Base-by-base conservation (phyloP, 2,329 filamentous ascomycete species). In the Fusarium ambrosium region DNA sequence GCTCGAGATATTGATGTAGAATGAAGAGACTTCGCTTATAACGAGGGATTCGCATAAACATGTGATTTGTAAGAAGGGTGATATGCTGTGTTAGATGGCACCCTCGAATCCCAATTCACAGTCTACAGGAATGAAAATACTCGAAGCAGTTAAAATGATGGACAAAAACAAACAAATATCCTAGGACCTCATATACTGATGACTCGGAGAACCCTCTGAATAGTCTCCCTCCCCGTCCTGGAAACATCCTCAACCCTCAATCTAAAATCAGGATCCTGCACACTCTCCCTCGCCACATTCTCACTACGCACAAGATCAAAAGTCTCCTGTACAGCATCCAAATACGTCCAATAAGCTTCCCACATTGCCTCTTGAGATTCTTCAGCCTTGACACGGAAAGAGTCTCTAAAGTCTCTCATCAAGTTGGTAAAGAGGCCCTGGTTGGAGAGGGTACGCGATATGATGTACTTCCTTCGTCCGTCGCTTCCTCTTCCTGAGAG, bases 271-370 rank as follows among this genome's bases (percentile, higher is more conserved):
- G 80, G 80, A 53, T 86, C 81, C 51, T 71, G 73, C 62, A 84
- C 83, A 22, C 81, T 81, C 74, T 86, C 84, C 24, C 77, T 20
- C 0, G 79, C 81, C 6, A 80, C 81, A 64, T 85, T 84, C 39
- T 86, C 85, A 18, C 72, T 78, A 3, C 83, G 76, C 9, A 86
- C 63, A 4, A 86, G 82, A 32, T 84, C 77, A 48, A 86, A 72
- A 0, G 79, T 82, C 6, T 63, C 71, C 9, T 62, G 61, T 6
- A 85, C 76, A 9, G 71, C 68, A 6, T 63, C 65, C 2, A 85
- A 37, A 22, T 84, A 80, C n/a, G n/a, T n/a, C n/a, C n/a, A n/a
- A n/a, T n/a, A n/a, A n/a, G n/a, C n/a, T n/a, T n/a, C n/a, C n/a
- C n/a, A n/a, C n/a, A n/a, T n/a, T n/a, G n/a, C n/a, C n/a, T n/a